Conservation (phyloP, 2,329 filamentous ascomycete genomes). For the Hypocrella siamensis region DNA sequence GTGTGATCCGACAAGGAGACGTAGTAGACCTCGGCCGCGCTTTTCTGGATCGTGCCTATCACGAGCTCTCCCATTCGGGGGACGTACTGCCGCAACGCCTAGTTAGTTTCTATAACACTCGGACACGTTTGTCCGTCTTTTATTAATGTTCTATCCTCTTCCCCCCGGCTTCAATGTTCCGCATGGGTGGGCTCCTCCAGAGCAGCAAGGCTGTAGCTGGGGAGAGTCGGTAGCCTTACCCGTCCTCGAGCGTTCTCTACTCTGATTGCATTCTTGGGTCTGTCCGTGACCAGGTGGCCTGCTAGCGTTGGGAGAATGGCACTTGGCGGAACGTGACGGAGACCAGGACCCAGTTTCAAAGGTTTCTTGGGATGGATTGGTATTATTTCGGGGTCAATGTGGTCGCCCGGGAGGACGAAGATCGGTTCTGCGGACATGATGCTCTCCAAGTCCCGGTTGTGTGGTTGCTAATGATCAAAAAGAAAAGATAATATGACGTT, state of each 20-base stretch:
- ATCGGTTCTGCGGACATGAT: constrained; percentile 40
- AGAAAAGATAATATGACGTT: no score
- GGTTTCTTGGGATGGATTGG: constrained; percentile 54
- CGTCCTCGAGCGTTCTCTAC: constrained; percentile 57
- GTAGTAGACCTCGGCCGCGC: constrained; percentile 61
- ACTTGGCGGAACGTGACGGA: constrained; percentile 67
- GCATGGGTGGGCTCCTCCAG: no score
- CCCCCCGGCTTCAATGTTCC: no score
- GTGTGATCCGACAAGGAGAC: constrained; percentile 57
- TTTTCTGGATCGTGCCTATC: constrained; percentile 70
- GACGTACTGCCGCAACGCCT: constrained; percentile 42
- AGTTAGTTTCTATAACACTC: no score
- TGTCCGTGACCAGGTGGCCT: constrained; percentile 51
- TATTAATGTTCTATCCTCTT: no score
- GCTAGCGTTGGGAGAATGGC: constrained; percentile 54
- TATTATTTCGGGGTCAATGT: constrained; percentile 47
- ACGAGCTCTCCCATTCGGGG: constrained; percentile 73
- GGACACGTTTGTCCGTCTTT: no score
- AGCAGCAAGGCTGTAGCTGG: constrained; percentile 3
- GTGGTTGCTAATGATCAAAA: no score
- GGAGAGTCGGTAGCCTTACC: constrained; percentile 28
- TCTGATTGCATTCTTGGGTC: constrained; percentile 62
- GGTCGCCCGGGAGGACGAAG: constrained; percentile 71
- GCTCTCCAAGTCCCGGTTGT: background rate
- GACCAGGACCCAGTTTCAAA: constrained; percentile 68